Conservation (phyloP, 2,329 filamentous ascomycete species). For the Alternaria sp. region DNA sequence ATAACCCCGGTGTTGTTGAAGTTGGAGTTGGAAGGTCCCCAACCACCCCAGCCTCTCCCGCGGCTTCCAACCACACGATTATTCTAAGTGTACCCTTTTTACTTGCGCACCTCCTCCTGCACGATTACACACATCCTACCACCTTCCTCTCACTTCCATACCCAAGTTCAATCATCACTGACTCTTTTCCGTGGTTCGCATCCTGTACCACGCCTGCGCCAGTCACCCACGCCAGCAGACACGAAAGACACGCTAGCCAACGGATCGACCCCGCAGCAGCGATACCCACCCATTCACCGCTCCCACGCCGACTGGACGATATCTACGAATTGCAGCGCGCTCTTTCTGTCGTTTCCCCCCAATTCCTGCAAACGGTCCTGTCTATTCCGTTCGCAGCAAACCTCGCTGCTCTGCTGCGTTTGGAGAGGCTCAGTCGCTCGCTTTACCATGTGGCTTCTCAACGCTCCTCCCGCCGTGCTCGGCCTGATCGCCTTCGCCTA, state of each 20-base stretch:
- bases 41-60: constrained; percentile 20
- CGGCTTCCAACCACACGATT: constrained; percentile 35
- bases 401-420: constrained; percentile 3
- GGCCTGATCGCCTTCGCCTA: constrained; percentile 48
- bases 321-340: constrained; percentile 8
- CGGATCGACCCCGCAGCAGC: constrained; percentile 21
- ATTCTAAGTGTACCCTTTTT: constrained; percentile 42
- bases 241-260: constrained; percentile 19
- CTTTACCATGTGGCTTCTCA: constrained; percentile 36
- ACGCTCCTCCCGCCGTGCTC: constrained; percentile 75
- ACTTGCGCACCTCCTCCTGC: constrained; percentile 28
- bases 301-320: constrained; percentile 4
- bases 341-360: constrained; percentile 1
- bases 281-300: constrained; percentile 23
- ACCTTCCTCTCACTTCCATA: background rate
- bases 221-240: constrained; percentile 7
- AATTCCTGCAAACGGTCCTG: constrained; percentile 9
- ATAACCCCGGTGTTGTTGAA: constrained; percentile 8
- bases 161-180: constrained; percentile 9
- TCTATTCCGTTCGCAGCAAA: constrained; percentile 12
- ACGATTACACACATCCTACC: constrained; percentile 18
- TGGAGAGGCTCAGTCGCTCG: constrained; percentile 12
- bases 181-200: constrained; percentile 10
- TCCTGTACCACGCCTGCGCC: background rate
- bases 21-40: constrained; percentile 9